Evolutionary conservation across 1,284 basidiomycete genomes (phyloP).

Genomic region (Cryptococcus sp.): DNA sequence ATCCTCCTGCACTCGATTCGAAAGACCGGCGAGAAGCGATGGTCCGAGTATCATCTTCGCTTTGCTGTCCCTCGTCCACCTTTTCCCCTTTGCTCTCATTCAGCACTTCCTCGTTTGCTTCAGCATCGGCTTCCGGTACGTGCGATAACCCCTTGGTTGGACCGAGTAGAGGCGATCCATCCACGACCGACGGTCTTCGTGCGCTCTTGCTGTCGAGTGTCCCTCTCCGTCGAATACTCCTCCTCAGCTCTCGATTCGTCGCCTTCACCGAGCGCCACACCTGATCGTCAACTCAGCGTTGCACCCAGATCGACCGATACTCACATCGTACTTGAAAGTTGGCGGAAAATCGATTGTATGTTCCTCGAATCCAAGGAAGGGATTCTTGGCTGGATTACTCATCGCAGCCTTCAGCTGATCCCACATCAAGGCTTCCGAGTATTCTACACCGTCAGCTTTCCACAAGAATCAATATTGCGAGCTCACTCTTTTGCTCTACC

Average conservation of each 20-base stretch:
- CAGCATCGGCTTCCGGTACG: constrained; percentile 21
- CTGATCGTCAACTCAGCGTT: constrained; percentile 3
- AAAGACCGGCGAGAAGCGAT: constrained; percentile 27
- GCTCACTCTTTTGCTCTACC: constrained; percentile 48
- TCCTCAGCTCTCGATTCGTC: constrained; percentile 33
- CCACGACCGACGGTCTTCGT: constrained; percentile 1
- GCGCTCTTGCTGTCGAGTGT: constrained; percentile 13
- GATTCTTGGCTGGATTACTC: constrained; percentile 33
- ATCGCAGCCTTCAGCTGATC: constrained; percentile 52
- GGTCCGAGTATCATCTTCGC: constrained; percentile 11
- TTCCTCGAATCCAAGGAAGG: constrained; percentile 50
- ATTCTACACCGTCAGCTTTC: constrained; percentile 28
- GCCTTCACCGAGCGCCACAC: constrained; percentile 49
- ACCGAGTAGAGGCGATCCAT: neutral
- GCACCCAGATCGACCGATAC: neutral
- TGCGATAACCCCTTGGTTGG: constrained; percentile 14
- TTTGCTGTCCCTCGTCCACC: constrained; percentile 10
- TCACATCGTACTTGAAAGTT: constrained; percentile 51
- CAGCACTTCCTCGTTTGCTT: constrained; percentile 16
- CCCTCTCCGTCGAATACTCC: constrained; percentile 24
- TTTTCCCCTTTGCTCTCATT: too few species aligned
- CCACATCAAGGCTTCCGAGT: constrained; percentile 50
- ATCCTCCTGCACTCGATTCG: constrained; percentile 27
- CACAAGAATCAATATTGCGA: neutral
- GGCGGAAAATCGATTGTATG: constrained; percentile 49